Conservation (phyloP, 2,329 filamentous ascomycete species). For the Aspergillus felis region DNA sequence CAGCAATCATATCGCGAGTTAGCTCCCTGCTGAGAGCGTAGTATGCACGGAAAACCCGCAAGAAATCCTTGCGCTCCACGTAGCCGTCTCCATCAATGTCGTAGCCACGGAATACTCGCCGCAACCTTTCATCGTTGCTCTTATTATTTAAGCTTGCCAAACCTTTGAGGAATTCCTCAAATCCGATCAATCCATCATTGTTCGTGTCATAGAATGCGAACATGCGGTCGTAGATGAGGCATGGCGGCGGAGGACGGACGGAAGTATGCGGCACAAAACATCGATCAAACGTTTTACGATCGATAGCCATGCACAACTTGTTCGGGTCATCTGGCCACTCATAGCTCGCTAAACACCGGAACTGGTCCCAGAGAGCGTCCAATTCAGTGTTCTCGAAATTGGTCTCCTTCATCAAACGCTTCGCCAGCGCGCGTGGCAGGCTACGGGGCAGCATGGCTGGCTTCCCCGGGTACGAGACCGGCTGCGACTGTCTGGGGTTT, state of each 20-base stretch:
- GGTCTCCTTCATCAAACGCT: slow-evolving; percentile 66
- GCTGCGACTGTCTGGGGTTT: slow-evolving; percentile 70
- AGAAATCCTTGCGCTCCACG: slow-evolving; percentile 78
- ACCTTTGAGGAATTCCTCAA: slow-evolving; percentile 84
- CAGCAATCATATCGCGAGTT: slow-evolving; percentile 76
- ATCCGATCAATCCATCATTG: slow-evolving; percentile 81
- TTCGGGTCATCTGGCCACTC: slow-evolving; percentile 80
- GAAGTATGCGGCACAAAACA: slow-evolving; percentile 84
- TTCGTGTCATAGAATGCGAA: slow-evolving; percentile 96
- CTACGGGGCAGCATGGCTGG: slow-evolving; percentile 66
- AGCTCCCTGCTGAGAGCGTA: slow-evolving; percentile 88
- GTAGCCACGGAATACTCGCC: slow-evolving; percentile 79
- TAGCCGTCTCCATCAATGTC: slow-evolving; percentile 87
- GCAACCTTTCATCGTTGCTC: slow-evolving; percentile 61
- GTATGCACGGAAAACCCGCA: slow-evolving; percentile 88
- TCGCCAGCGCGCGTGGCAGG: slow-evolving; percentile 64
- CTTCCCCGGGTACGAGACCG: slow-evolving; percentile 84
- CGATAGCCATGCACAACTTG: slow-evolving; percentile 75
- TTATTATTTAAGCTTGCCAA: slow-evolving; percentile 63
- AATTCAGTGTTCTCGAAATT: slow-evolving; percentile 81
- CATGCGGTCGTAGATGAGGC: slow-evolving; percentile 91
- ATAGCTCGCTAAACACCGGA: slow-evolving; percentile 85
- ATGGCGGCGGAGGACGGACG: slow-evolving; percentile 72
- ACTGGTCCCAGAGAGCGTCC: slow-evolving; percentile 94
- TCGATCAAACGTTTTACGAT: slow-evolving; percentile 86